Percentiles rank a stretch among this genome's conserved stretches.
phyloP scores from a whole-genome alignment of 345 rosid genomes.

The Trapa bicornis region DNA sequence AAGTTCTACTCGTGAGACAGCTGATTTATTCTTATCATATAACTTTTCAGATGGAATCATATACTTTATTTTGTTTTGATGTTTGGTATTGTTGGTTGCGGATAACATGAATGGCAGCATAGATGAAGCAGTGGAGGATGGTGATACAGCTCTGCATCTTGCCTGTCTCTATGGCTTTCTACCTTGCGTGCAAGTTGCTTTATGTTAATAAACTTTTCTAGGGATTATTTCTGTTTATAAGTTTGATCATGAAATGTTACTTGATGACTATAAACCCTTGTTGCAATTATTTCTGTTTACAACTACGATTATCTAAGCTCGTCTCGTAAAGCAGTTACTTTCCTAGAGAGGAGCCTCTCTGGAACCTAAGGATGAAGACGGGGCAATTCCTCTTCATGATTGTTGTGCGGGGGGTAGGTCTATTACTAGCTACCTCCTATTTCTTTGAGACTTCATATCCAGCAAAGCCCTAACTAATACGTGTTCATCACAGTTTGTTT shows the following conservation, averaged over 20 bases:
- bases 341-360: constrained; percentile 74
- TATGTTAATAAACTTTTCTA: not conserved
- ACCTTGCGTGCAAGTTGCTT: constrained; percentile 68
- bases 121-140: constrained; percentile 76
- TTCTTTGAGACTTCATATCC: not conserved
- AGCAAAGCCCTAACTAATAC: not conserved
- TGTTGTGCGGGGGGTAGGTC: constrained; percentile 79
- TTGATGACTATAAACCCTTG: no score
- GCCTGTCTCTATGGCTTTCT: constrained; percentile 78
- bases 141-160: constrained; percentile 87
- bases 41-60: not conserved
- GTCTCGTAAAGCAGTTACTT: constrained; percentile 39
- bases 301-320: not conserved
- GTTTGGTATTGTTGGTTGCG: constrained; percentile 9
- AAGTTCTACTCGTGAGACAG: not conserved
- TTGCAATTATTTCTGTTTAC: no score
- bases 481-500: not conserved
- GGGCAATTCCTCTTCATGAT: constrained; percentile 89
- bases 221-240: not conserved
- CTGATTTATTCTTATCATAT: not conserved
- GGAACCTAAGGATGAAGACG: constrained; percentile 86
- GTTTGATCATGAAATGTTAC: no score
- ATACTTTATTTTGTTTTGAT: not conserved
- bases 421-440: not conserved
- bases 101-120: constrained; percentile 66